Percentiles rank a stretch among this genome's conserved stretches.
phyloP scores from a whole-genome alignment of 2,329 filamentous ascomycete species.

The Lachnellula suecica region DNA sequence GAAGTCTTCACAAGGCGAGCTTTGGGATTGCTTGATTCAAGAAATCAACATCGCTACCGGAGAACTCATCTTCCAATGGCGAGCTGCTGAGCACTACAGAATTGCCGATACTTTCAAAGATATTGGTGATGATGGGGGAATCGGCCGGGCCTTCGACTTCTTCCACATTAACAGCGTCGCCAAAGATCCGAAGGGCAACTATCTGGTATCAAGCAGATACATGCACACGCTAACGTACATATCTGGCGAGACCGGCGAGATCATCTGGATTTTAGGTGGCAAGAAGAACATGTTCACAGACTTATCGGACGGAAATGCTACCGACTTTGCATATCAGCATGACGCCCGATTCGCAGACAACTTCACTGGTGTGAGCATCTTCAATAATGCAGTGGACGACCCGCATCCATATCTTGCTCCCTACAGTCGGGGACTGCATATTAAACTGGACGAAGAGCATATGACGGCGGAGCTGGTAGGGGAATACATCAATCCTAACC shows the following conservation, averaged over 20 bases:
- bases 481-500: not conserved
- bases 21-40: conserved; percentile 27
- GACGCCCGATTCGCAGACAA: conserved; percentile 41
- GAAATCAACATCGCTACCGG: conserved; percentile 49
- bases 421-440: no score
- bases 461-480: not conserved
- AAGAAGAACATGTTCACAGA: conserved; percentile 41
- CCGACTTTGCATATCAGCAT: no score
- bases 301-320: conserved; percentile 42
- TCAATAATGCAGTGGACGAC: conserved; percentile 28
- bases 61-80: conserved; percentile 49
- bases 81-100: conserved; percentile 37
- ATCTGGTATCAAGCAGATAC: conserved; percentile 42
- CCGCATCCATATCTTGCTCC: conserved; percentile 37
- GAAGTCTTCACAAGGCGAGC: conserved; percentile 7
- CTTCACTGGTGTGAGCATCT: not conserved
- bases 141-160: conserved; percentile 39
- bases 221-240: conserved; percentile 42
- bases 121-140: not conserved
- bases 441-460: no score
- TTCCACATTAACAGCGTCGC: conserved; percentile 56
- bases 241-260: conserved; percentile 41
- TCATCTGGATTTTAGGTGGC: conserved; percentile 53
- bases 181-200: conserved; percentile 46
- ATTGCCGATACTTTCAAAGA: not conserved